Conservation (phyloP, 2,329 filamentous ascomycete species). For the Pezicula rhizophila region DNA sequence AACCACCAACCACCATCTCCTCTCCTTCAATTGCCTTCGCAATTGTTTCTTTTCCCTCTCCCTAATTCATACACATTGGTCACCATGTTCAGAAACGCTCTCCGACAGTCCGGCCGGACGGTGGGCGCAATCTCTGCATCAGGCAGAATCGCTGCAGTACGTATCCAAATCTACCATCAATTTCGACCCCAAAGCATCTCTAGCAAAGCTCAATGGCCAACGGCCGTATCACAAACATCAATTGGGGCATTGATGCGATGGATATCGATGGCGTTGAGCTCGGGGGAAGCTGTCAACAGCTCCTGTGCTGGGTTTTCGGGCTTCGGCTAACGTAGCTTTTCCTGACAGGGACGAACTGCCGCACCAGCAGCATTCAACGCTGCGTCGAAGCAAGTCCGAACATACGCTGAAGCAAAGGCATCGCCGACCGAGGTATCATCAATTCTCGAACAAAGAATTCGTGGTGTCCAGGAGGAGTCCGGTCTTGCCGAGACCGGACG, state of each 20-base stretch:
- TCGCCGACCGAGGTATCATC: conserved; percentile 97
- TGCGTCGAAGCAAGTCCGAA: conserved; percentile 67
- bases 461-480: conserved; percentile 95
- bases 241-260: conserved; percentile 21
- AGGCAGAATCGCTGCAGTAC: conserved; percentile 89
- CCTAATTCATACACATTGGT: conserved; percentile 46
- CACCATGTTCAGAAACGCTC: conserved; percentile 96
- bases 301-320: conserved; percentile 34
- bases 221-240: conserved; percentile 35
- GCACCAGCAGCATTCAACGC: conserved; percentile 71
- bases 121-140: conserved; percentile 89
- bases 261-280: conserved; percentile 33
- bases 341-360: conserved; percentile 73
- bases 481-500: conserved; percentile 96
- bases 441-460: conserved; percentile 98
- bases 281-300: conserved; percentile 28
- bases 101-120: conserved; percentile 93
- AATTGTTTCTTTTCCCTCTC: conserved; percentile 54
- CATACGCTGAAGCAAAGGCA: conserved; percentile 94
- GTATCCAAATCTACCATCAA: conserved; percentile 48
- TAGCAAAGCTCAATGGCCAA: conserved; percentile 22
- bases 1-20: conserved; percentile 40
- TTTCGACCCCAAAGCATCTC: conserved; percentile 33
- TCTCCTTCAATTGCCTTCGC: conserved; percentile 59
- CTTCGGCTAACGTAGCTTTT: conserved; percentile 50